Evolutionary conservation across 2,329 filamentous ascomycete genomes (phyloP), one percentile per base, ranked within the genome.

Genomic region (Alternaria postmessia): DNA sequence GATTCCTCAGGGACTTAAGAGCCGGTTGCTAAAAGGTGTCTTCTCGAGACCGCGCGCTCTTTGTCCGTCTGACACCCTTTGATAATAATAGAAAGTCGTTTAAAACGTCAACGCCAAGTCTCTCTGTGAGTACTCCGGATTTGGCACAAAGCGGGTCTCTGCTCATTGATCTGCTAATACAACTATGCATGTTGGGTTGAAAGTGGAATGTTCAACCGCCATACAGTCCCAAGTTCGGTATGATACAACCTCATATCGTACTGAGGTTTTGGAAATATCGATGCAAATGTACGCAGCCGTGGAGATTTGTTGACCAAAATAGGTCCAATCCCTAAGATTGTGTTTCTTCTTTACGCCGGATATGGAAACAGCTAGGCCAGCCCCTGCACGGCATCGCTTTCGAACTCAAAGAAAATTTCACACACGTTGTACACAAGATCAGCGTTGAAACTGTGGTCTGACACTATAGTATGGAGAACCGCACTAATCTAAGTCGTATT

Each of bases 71-170:
- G 20, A 7, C 5, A 8, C 4, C 12, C 30, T 24, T 16, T 22
- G 18, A 26, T 34, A 14, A 49, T 5, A 14, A 20, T 7, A 8
- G 12, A 18, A 42, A n/a, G 6, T n/a, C 14, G 30, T 47, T 42
- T 4, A 57, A 48, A 20, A 14, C 47, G 43, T 53, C 42, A 20
- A 44, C 16, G n/a, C n/a, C 7, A 20, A 20, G 11, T 12, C 9
- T 16, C 34, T 36, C 48, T 47, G 57, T 49, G 30, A 34, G 24
- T n/a, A n/a, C 4, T 51, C 20, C 28, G 18, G 9, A 8, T 26
- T 43, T 36, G n/a, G 28, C 39, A 52, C 36, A 61, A 57, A 52
- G 57, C 32, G 18, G 36, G 5, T 11, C 6, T 43, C 7, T 9
- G 7, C 46, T n/a, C 28, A 26, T 36, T 12, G 9, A 26, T 24